Evolutionary conservation across 495 filamentous ascomycete species (phyloP).

Genomic region (Viridothelium virens): DNA sequence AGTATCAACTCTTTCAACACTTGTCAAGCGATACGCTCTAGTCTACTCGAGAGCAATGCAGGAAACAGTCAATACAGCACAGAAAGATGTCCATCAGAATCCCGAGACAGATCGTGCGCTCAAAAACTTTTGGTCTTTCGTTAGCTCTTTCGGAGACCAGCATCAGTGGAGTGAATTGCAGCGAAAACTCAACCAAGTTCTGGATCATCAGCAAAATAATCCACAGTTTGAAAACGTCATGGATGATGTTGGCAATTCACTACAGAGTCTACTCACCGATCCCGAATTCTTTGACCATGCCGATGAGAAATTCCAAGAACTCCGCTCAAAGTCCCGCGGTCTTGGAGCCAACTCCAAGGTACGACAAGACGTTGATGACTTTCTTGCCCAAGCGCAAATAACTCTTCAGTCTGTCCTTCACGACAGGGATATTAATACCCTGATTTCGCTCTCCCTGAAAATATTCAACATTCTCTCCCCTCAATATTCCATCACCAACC

Average conservation of each 20-base stretch:
- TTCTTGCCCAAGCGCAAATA: constrained; percentile 59
- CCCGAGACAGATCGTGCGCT: constrained; percentile 66
- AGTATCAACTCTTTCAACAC: constrained; percentile 63
- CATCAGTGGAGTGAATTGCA: constrained; percentile 70
- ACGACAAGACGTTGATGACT: constrained; percentile 62
- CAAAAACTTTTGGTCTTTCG: constrained; percentile 64
- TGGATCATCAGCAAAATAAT: constrained; percentile 67
- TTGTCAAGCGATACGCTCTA: constrained; percentile 71
- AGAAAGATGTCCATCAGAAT: constrained; percentile 65
- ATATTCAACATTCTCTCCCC: constrained; percentile 62
- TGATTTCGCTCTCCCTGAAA: constrained; percentile 54
- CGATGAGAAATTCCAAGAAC: constrained; percentile 59
- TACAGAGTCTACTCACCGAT: constrained; percentile 80
- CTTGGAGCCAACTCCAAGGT: constrained; percentile 57
- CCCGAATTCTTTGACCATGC: constrained; percentile 72
- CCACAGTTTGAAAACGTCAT: constrained; percentile 76
- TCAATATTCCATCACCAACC: constrained; percentile 48
- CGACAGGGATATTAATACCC: constrained; percentile 61
- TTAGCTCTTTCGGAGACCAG: constrained; percentile 68
- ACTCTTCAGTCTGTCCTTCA: constrained; percentile 59
- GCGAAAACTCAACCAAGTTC: constrained; percentile 54
- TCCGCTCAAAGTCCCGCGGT: constrained; percentile 58
- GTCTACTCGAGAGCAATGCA: constrained; percentile 66
- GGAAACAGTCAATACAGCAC: constrained; percentile 51
- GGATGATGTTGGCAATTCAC: constrained; percentile 57